Evolutionary conservation across 2,329 filamentous ascomycete species (phyloP).

Genomic region (Diaporthe capsici): DNA sequence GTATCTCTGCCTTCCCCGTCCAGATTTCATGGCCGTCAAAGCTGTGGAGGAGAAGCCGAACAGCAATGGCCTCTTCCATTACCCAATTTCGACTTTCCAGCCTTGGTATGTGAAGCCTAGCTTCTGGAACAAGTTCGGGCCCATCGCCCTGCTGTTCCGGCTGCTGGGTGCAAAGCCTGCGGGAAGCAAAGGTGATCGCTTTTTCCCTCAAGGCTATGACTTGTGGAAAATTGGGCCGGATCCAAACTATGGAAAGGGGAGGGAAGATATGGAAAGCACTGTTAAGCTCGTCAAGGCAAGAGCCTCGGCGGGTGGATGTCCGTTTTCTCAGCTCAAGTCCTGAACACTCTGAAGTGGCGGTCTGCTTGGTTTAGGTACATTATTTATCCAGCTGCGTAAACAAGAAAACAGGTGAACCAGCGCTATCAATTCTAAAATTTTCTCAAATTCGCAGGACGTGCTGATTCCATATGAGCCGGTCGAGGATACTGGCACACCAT

Average conservation of each 20-base stretch:
- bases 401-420: neutral
- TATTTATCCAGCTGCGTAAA: neutral
- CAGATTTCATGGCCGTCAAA: neutral
- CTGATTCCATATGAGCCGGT: neutral
- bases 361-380: neutral
- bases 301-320: neutral
- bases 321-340: constrained; percentile 1
- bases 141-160: neutral
- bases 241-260: neutral
- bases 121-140: neutral
- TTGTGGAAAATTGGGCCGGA: neutral
- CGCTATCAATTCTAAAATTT: neutral
- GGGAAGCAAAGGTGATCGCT: neutral
- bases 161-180: neutral
- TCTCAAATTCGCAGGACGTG: neutral
- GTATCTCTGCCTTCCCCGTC: neutral
- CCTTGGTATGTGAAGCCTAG: constrained; percentile 9
- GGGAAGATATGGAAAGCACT: neutral
- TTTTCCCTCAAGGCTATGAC: neutral
- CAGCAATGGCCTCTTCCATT: neutral
- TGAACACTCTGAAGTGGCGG: neutral
- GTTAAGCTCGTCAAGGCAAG: constrained; percentile 3
- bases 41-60: neutral
- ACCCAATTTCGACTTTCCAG: neutral
- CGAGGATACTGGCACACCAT: neutral